Conservation (phyloP, 148 eudicot genomes). For the Rhododendron griersonianum region DNA sequence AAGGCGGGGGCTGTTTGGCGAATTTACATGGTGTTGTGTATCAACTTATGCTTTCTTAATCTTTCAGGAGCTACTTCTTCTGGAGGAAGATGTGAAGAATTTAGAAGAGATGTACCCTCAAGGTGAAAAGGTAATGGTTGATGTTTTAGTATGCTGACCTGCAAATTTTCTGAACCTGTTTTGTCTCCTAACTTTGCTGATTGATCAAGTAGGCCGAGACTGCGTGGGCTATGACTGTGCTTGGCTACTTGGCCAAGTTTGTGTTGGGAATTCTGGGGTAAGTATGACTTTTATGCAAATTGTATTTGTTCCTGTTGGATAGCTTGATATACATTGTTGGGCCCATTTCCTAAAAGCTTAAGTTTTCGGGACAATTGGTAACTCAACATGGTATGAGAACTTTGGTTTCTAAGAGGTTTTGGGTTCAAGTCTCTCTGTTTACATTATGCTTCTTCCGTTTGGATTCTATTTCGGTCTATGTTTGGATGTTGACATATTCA, state of each 20-base stretch:
- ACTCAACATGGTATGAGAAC: not conserved
- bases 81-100: slow-evolving; percentile 93
- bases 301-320: not conserved
- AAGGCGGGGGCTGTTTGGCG: not conserved
- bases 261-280: slow-evolving; percentile 89
- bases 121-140: slow-evolving; percentile 83
- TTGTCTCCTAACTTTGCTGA: slow-evolving; percentile 4
- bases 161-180: not conserved
- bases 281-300: slow-evolving; percentile 3
- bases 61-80: slow-evolving; percentile 76
- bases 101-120: slow-evolving; percentile 99
- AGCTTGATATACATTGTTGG: not conserved
- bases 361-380: not conserved
- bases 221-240: slow-evolving; percentile 95
- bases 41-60: slow-evolving; percentile 14
- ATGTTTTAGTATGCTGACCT: slow-evolving; percentile 7
- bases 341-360: not conserved
- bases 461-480: not conserved
- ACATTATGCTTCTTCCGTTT: not conserved
- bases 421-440: not conserved
- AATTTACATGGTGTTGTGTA: not conserved
- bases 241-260: slow-evolving; percentile 93
- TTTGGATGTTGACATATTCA: not conserved
- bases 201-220: slow-evolving; percentile 75
- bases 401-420: not conserved